phyloP scores from a whole-genome alignment of 2,329 filamentous ascomycete species.

The Paecilomyces variotii region DNA sequence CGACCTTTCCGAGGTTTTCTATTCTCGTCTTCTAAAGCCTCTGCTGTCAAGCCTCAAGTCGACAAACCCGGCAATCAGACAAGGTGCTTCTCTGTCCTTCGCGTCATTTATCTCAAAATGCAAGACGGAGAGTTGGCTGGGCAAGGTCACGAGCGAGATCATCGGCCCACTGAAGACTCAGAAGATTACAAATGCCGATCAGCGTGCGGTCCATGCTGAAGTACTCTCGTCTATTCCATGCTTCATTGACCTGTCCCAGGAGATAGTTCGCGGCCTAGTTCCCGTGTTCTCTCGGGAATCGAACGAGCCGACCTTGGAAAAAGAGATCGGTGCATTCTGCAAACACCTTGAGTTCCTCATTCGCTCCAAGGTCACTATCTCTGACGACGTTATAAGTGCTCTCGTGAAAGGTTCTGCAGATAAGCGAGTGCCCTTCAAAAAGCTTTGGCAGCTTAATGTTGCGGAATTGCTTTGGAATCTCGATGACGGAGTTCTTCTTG shows the following conservation, averaged over 20 bases:
- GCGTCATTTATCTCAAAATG: conserved; percentile 58
- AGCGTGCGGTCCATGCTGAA: conserved; percentile 73
- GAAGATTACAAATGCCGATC: conserved; percentile 77
- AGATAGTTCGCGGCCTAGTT: conserved; percentile 59
- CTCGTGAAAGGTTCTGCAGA: conserved; percentile 77
- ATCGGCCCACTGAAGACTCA: conserved; percentile 69
- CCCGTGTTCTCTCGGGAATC: conserved; percentile 71
- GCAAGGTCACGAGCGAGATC: conserved; percentile 69
- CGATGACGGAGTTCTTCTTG: conserved; percentile 39
- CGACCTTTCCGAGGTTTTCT: conserved; percentile 70
- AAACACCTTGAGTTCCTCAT: conserved; percentile 58
- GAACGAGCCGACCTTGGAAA: conserved; percentile 72
- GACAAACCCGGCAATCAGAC: conserved; percentile 68
- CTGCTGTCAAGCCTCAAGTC: conserved; percentile 88
- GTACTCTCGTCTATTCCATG: conserved; percentile 62
- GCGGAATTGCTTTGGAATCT: conserved; percentile 62
- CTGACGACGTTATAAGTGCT: conserved; percentile 59
- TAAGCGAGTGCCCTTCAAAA: conserved; percentile 70
- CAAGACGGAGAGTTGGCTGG: conserved; percentile 50
- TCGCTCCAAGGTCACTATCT: conserved; percentile 51
- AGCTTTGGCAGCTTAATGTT: conserved; percentile 69
- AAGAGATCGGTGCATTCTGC: conserved; percentile 65
- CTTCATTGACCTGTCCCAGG: conserved; percentile 55
- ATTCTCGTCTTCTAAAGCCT: conserved; percentile 69
- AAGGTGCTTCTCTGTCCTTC: conserved; percentile 69